Evolutionary conservation across 2,329 filamentous ascomycete species (phyloP), one percentile per base, ranked within the genome.

Genomic region (Truncatella angustata): DNA sequence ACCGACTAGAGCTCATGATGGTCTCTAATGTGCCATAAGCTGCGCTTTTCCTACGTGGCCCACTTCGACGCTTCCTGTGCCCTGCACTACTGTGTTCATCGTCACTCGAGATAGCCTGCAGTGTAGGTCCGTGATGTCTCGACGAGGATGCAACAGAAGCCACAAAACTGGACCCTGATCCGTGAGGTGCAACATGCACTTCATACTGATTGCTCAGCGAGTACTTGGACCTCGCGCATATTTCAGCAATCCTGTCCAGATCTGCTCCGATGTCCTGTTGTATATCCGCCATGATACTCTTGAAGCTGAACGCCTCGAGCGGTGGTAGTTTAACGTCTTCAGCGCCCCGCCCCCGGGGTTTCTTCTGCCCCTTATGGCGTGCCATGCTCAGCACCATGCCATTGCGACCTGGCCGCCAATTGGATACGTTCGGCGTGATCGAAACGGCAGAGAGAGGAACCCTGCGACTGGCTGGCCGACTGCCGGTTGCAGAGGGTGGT

Each of bases 151-250:
- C 57, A 52, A 39, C 52, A 49, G 36, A 62, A 3, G 66, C 56
- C 16, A 75, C 46, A 54, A 83, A 81, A 1, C 72, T 68, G 2
- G 77, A 66, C 3, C 83, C 81, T 1, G 79, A 80, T 18, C 82
- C 82, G 58, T 86, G 83, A 12, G 83, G 83, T 11, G 79, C 72
- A 54, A 85, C 80, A 58, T 87, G 84, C 5, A 85, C 81, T 60
- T 86, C 84, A 60, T 86, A 86, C 62, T 86, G 83, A 63, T 85
- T 85, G 66, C 82, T 85, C 48, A 86, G 64, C 36, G 82, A 86
- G 64, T 86, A 86, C 39, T 80, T 76, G 11, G 82, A 86, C 30
- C 80, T 75, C 34, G 84, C 84, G 67, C 83, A 87, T 28, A 87
- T 86, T 64, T 86, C 83, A 10, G 84, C 84, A 60, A 87, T 86